Evolutionary conservation across 1,284 basidiomycete genomes (phyloP).

Genomic region (Abortiporus biennis): DNA sequence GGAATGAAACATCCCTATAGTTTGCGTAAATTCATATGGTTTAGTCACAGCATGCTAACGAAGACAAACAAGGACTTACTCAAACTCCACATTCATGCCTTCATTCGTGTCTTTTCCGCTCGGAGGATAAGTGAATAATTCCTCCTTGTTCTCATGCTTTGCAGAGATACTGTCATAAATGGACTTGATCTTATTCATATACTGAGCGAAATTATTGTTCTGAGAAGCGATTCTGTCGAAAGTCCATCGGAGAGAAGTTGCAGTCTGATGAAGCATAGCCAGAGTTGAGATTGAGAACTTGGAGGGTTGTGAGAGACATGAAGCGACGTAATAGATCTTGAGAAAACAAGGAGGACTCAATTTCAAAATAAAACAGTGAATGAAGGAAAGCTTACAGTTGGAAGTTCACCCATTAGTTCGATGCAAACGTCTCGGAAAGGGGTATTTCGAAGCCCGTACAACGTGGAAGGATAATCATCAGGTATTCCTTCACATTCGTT

Average conservation of each 20-base stretch:
- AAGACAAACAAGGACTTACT: conserved; percentile 19
- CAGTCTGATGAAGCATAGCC: conserved; percentile 9
- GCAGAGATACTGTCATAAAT: conserved; percentile 3
- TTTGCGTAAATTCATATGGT: conserved; percentile 48
- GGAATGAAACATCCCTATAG: conserved; percentile 63
- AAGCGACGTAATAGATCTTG: conserved; percentile 2
- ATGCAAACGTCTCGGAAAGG: neutral
- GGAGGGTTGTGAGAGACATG: neutral
- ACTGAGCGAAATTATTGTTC: neutral
- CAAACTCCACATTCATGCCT: conserved; percentile 16
- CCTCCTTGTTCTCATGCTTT: neutral
- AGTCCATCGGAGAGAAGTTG: neutral
- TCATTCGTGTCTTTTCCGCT: neutral
- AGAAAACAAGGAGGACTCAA: no score
- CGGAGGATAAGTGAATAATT: neutral
- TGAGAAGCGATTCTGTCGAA: neutral
- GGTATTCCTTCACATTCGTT: neutral
- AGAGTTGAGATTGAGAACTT: conserved; percentile 8
- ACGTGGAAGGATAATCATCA: neutral
- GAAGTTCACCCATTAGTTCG: neutral
- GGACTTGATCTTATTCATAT: neutral
- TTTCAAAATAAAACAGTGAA: neutral
- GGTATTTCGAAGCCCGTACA: neutral
- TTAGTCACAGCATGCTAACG: conserved; percentile 12
- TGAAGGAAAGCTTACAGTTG: neutral